Evolutionary conservation across 495 filamentous ascomycete species (phyloP), one percentile per base, ranked within the genome.

Genomic region (Jackrogersella multiformis): DNA sequence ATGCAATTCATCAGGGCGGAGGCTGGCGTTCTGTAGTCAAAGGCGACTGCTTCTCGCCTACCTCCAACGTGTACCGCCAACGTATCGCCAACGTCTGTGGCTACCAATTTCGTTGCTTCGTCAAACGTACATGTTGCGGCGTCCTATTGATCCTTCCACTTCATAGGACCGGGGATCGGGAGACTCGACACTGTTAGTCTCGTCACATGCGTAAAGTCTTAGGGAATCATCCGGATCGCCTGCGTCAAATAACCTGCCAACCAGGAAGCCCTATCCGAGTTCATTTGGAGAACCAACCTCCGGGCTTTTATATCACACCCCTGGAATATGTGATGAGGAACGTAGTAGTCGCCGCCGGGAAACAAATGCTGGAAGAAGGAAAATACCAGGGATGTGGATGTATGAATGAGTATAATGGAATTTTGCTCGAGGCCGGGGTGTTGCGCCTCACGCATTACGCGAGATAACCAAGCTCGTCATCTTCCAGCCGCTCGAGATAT

Each of bases 401-500:
- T 21, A 34, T n/a, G n/a, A n/a, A n/a, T n/a, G n/a, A 28, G 34
- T 49, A 38, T 55, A 46, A 64, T 45, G 53, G 10, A 57, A 52
- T 41, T 46, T 30, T 44, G 32, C 30, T 62, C 24, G 21, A 8
- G 26, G 24, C 13, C 13, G 12, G 1, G n/a, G 21, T 13, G 23
- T 20, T 9, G 9, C 6, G 41, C 8, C 36, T 16, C 18, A 38
- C 53, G 39, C 38, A 44, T 79, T 80, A 95, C 65, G 92, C 91
- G 70, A 97, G 88, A 74, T 96, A 97, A 56, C 95, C 92, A 52
- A 99, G 85, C 65, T 97, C 94, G 68, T 98, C 94, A 35, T 92
- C 92, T 30, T 97, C 94, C 61, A 97, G 77, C 28, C 95, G 90
- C 82, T 99, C 96, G 48, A 99, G 86, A 75, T 99, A 99, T 77